Conservation (phyloP, 2,329 filamentous ascomycete species). For the Boeremia lycopersici region DNA sequence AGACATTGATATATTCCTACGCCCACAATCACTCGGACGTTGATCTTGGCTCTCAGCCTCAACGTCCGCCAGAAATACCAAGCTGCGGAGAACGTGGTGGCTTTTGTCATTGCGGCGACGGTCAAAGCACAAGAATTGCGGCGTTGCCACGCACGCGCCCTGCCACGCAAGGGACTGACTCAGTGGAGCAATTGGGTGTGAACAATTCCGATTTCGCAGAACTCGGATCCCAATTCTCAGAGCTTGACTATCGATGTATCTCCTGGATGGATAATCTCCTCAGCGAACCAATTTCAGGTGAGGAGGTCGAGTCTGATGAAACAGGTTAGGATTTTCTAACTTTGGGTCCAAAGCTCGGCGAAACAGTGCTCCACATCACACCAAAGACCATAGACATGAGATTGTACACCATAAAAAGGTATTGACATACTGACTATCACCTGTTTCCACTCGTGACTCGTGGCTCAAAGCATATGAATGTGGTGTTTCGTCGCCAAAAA, state of each 20-base stretch:
- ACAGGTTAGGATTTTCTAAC: not conserved
- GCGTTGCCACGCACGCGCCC: not conserved
- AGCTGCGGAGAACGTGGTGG: not conserved
- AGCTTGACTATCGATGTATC: not conserved
- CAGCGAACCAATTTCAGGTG: not conserved
- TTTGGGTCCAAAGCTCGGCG: not conserved
- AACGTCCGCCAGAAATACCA: not conserved
- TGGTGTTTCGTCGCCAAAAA: not conserved
- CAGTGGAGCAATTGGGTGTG: not conserved
- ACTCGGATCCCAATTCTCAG: constrained; percentile 3
- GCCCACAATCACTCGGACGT: not conserved
- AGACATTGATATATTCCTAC: not conserved
- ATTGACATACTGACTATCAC: not conserved
- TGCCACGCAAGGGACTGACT: not conserved
- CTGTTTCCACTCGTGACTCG: not conserved
- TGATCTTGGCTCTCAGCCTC: not conserved
- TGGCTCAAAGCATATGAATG: not conserved
- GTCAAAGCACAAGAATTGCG: not conserved
- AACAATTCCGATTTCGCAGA: not conserved
- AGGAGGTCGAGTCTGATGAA: not conserved
- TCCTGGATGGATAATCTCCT: constrained; percentile 1
- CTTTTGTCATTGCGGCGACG: not conserved
- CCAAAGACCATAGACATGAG: not conserved
- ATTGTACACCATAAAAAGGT: not conserved
- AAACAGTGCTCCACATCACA: not conserved